These are phyloP conservation scores for Lentinula detonsa DNA, from an alignment of 768 basidiomycete genomes.

Conservation along the genomic window DNA sequence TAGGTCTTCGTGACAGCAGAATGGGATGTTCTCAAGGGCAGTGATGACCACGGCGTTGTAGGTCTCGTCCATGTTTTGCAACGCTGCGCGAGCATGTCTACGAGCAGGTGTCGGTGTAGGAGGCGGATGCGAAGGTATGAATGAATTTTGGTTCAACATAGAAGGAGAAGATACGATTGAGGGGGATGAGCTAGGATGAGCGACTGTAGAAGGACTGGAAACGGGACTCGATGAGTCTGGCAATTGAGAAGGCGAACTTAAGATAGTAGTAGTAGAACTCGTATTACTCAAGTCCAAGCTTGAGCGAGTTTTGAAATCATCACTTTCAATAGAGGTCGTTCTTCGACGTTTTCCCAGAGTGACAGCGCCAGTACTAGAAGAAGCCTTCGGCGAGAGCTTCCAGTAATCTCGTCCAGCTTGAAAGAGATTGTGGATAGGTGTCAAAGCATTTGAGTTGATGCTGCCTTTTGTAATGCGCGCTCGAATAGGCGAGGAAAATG, in stretches of 20 bases:
- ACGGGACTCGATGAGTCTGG: neutral
- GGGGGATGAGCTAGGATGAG: neutral
- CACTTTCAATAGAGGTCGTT: neutral
- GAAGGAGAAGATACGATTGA: neutral
- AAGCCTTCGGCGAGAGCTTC: neutral
- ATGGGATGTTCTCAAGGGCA: slow-evolving; percentile 50
- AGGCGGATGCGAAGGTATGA: neutral
- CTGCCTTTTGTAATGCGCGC: neutral
- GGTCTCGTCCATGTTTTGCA: slow-evolving; percentile 51
- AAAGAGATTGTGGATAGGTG: neutral
- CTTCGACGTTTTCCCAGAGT: slow-evolving; percentile 1
- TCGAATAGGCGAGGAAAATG: neutral
- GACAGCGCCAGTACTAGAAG: neutral
- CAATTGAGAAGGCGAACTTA: neutral
- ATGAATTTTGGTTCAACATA: too few species aligned
- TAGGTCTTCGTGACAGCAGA: slow-evolving; percentile 73
- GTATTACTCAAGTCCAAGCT: neutral
- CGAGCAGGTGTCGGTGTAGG: neutral
- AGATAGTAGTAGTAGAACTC: neutral
- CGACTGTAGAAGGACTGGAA: neutral
- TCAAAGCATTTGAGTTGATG: neutral
- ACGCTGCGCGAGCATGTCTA: slow-evolving; percentile 32
- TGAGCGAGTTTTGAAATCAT: neutral
- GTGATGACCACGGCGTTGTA: slow-evolving; percentile 60
- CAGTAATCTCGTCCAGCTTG: neutral